Evolutionary conservation across 2,329 filamentous ascomycete genomes (phyloP).

Genomic region (Penicillium sp.): DNA sequence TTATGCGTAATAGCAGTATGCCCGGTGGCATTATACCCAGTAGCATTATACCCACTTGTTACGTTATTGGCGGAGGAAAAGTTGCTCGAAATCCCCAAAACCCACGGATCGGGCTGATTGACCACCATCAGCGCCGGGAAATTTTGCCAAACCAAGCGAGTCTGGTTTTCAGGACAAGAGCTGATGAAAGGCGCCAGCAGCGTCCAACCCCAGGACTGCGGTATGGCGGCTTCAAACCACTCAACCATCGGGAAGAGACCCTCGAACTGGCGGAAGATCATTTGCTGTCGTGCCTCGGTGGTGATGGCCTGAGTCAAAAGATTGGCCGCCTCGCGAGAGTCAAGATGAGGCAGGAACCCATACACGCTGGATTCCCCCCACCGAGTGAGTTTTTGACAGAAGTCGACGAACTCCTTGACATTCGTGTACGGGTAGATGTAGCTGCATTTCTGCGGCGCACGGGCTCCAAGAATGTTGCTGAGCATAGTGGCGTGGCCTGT

Average conservation of each 20-base stretch:
- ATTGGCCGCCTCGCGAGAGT: conserved; percentile 70
- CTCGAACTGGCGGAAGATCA: conserved; percentile 79
- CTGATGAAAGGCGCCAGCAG: conserved; percentile 77
- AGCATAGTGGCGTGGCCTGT: conserved; percentile 73
- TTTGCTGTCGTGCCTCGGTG: conserved; percentile 76
- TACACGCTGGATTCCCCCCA: conserved; percentile 78
- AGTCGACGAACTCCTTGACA: conserved; percentile 75
- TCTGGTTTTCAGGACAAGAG: conserved; percentile 69
- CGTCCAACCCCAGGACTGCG: conserved; percentile 83
- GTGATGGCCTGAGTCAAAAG: conserved; percentile 73
- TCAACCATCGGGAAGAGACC: conserved; percentile 78
- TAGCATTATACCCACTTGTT: not conserved
- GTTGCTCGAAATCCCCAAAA: not conserved
- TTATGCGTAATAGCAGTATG: not conserved
- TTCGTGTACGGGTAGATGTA: conserved; percentile 79
- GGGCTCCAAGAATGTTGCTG: conserved; percentile 70
- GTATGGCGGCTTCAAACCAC: conserved; percentile 76
- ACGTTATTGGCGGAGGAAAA: conserved; percentile 51
- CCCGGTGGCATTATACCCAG: not conserved
- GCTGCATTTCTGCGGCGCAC: conserved; percentile 70
- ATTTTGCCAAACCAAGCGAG: conserved; percentile 79
- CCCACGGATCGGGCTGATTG: conserved; percentile 69
- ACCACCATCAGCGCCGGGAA: conserved; percentile 69
- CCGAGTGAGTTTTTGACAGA: conserved; percentile 80
- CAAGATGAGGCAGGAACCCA: conserved; percentile 74